These are phyloP conservation scores for Zangia roseola DNA, from an alignment of 768 basidiomycete genomes.

Conservation along the genomic window DNA sequence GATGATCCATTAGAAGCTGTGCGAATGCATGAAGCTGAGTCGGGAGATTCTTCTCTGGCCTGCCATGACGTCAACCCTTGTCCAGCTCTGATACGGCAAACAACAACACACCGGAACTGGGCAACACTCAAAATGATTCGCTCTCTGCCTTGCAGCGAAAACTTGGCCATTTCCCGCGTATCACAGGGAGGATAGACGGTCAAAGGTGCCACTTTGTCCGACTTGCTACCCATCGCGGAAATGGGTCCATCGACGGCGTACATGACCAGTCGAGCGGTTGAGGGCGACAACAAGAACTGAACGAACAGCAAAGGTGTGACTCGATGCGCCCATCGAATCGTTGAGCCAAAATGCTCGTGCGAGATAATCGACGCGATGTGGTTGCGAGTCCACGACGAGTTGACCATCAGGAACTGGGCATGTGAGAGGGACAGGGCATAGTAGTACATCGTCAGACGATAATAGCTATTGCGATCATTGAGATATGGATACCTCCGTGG, in stretches of 20 bases:
- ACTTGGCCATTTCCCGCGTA: slow-evolving; percentile 64
- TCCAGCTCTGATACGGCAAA: neutral
- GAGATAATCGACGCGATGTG: slow-evolving; percentile 77
- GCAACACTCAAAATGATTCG: slow-evolving; percentile 81
- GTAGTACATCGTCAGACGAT: slow-evolving; percentile 80
- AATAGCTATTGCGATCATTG: slow-evolving; percentile 58
- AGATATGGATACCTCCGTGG: neutral
- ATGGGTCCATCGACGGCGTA: neutral
- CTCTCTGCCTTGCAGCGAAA: slow-evolving; percentile 52
- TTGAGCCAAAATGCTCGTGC: slow-evolving; percentile 44
- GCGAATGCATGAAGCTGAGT: slow-evolving; percentile 74
- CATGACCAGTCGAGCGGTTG: neutral
- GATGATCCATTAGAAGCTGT: slow-evolving; percentile 53
- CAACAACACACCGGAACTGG: slow-evolving; percentile 74
- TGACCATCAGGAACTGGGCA: slow-evolving; percentile 84
- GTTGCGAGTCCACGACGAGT: slow-evolving; percentile 90
- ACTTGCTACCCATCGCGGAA: neutral
- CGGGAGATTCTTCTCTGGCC: slow-evolving; percentile 93
- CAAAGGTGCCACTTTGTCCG: slow-evolving; percentile 9
- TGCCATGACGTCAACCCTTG: slow-evolving; percentile 25
- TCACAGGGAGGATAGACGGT: slow-evolving; percentile 95
- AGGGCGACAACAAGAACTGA: slow-evolving; percentile 23
- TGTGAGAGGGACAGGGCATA: slow-evolving; percentile 74
- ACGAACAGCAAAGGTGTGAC: slow-evolving; percentile 42
- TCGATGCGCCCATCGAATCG: slow-evolving; percentile 46